phyloP scores from a whole-genome alignment of 1,284 basidiomycete genomes.

The Boletus smithii region DNA sequence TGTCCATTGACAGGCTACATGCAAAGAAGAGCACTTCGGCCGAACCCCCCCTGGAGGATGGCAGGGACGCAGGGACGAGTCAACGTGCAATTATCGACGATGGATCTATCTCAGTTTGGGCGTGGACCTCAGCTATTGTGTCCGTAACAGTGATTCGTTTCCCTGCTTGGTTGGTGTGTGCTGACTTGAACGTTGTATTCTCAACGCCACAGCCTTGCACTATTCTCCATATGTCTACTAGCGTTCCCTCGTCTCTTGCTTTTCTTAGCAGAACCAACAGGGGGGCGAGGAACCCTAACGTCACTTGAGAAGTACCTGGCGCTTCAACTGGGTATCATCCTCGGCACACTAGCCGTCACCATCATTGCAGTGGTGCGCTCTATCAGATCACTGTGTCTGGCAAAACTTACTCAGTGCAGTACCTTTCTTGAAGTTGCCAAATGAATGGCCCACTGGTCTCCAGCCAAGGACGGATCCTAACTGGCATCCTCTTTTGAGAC shows the following conservation, averaged over 20 bases:
- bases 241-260: constrained; percentile 60
- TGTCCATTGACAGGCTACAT: constrained; percentile 9
- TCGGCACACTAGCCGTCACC: constrained; percentile 51
- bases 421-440: constrained; percentile 41
- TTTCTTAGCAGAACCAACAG: constrained; percentile 50
- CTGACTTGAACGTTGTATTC: constrained; percentile 5
- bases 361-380: constrained; percentile 54
- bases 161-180: neutral
- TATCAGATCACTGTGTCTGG: constrained; percentile 8
- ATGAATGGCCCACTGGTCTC: constrained; percentile 33
- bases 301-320: constrained; percentile 65
- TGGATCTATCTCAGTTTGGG: constrained; percentile 40
- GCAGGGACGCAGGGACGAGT: neutral
- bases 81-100: constrained; percentile 6
- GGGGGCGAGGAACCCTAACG: constrained; percentile 49
- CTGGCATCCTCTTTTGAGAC: constrained; percentile 60
- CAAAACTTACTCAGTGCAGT: constrained; percentile 1
- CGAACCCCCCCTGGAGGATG: constrained; percentile 2
- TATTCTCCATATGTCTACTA: constrained; percentile 45
- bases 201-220: constrained; percentile 37
- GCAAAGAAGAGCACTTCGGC: constrained; percentile 1
- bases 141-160: constrained; percentile 25
- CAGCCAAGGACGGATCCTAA: constrained; percentile 23
- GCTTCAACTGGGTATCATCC: constrained; percentile 57
- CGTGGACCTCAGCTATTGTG: constrained; percentile 44